Conservation (phyloP, 495 filamentous ascomycete genomes). For the Penicillium arizonense region DNA sequence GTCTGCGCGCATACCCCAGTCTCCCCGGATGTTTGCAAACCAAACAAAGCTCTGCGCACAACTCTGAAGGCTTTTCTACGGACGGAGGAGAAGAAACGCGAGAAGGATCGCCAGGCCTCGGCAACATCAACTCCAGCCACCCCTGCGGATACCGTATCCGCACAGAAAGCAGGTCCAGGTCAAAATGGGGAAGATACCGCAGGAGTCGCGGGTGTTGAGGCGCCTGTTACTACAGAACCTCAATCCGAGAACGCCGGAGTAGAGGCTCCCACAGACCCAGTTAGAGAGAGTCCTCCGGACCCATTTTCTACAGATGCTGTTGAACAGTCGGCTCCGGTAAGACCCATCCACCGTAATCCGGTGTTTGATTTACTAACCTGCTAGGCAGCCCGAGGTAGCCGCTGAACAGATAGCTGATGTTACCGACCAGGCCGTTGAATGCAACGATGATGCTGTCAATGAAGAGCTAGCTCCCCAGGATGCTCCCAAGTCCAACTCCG, state of each 20-base stretch:
- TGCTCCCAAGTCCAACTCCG: conserved; percentile 10
- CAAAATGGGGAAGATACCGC: background rate
- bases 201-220: conserved; percentile 1
- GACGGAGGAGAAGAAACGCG: conserved; percentile 81
- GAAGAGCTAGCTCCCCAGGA: conserved; percentile 27
- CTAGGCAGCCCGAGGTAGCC: background rate
- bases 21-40: conserved; percentile 79
- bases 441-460: conserved; percentile 11
- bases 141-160: conserved; percentile 20
- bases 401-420: conserved; percentile 3
- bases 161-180: conserved; percentile 8
- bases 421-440: conserved; percentile 1
- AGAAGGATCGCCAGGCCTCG: conserved; percentile 52
- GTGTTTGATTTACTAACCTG: background rate
- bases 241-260: background rate
- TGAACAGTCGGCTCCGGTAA: conserved; percentile 8
- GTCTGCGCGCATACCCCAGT: conserved; percentile 91
- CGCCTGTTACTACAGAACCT: background rate
- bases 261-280: conserved; percentile 1
- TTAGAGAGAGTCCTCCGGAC: background rate
- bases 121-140: conserved; percentile 25
- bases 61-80: conserved; percentile 87
- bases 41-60: conserved; percentile 81
- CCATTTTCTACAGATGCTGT: background rate
- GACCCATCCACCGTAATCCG: background rate